Percentiles rank a stretch among this genome's conserved stretches.
Conservation (phyloP, 495 filamentous ascomycete genomes). For the Annulohypoxylon stygium region DNA sequence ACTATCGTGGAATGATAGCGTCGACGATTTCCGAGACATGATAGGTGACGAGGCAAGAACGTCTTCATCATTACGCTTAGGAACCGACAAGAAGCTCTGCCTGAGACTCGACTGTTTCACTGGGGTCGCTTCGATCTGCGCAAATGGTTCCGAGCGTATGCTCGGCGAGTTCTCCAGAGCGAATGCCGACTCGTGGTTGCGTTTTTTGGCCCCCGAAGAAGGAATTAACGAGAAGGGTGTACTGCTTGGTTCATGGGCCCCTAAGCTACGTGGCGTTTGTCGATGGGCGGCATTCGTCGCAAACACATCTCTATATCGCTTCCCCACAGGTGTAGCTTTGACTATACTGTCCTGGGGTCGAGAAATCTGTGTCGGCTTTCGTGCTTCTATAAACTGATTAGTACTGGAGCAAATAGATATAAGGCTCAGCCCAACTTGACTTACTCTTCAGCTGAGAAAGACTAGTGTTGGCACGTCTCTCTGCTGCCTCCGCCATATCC, state of each 20-base stretch:
- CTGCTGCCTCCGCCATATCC: conserved; percentile 76
- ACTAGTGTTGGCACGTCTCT: conserved; percentile 65
- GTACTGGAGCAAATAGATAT: conserved; percentile 26
- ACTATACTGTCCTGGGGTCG: conserved; percentile 69
- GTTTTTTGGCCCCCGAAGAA: conserved; percentile 56
- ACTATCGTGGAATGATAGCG: conserved; percentile 48
- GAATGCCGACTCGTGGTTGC: conserved; percentile 42
- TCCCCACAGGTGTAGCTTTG: conserved; percentile 79
- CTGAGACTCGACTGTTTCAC: conserved; percentile 24
- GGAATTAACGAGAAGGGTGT: conserved; percentile 45
- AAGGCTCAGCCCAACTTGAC: conserved; percentile 26
- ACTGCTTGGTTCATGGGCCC: conserved; percentile 43
- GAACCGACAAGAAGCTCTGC: conserved; percentile 34
- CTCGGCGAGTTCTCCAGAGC: conserved; percentile 28
- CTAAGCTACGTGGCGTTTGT: conserved; percentile 22
- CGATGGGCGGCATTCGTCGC: conserved; percentile 33
- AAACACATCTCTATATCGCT: conserved; percentile 63
- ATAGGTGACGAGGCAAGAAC: conserved; percentile 58
- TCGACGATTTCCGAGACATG: conserved; percentile 66
- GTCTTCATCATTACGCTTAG: conserved; percentile 35
- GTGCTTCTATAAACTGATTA: conserved; percentile 65
- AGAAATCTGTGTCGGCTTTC: conserved; percentile 72
- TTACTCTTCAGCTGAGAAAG: conserved; percentile 57
- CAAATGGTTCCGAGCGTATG: conserved; percentile 16
- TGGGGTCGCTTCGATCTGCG: conserved; percentile 52